Evolutionary conservation across 2,329 filamentous ascomycete species (phyloP), one percentile per base, ranked within the genome.

Genomic region (Neurospora crassa): DNA sequence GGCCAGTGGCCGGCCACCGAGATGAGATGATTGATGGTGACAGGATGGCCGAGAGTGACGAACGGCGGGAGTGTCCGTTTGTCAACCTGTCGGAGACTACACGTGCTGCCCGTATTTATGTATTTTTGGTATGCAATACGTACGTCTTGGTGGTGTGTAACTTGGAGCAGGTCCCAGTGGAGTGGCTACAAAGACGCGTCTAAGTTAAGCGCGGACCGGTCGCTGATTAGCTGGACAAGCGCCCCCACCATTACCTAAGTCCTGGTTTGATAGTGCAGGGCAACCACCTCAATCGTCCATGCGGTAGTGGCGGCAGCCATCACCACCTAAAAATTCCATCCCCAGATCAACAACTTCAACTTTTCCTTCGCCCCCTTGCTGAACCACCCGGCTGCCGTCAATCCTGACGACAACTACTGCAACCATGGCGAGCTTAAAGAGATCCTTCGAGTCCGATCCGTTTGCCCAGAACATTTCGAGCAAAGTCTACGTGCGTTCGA

Each of bases 401-500:
- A 63, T 14, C 16, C 47, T 16, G 53, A 63, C 53, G 53, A 29
- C 24, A 63, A 63, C 53, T 6, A 63, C 47, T 34, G 47, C 47
- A 59, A 34, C 47, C 47, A 91, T 91, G 89, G 88, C 89, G 72
- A 91, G 88, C 77, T 84, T 91, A 73, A 91, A 91, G 79, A 81
- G 89, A 78, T 83, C 84, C 10, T 79, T 84, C 67, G 84, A 84
- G 37, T 80, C 82, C 37, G 87, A 88, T 70, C 82, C 86, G 12
- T 79, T 84, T 72, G 86, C 90, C 40, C 85, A 90, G 67, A 97
- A 92, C 79, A 91, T 98, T 75, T 95, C 94, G 41, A 97, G 92
- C 87, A 99, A 98, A 83, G 90, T 96, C 77, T 99, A 96, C 79
- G 92, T 99, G 74, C 89, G 96, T 73, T 97, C 96, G 37, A 97